A percentile compares a stretch with the other conserved stretches of the same genome.
Conservation (phyloP, 257 asterid genomes). For the Leonotis leonurus region DNA sequence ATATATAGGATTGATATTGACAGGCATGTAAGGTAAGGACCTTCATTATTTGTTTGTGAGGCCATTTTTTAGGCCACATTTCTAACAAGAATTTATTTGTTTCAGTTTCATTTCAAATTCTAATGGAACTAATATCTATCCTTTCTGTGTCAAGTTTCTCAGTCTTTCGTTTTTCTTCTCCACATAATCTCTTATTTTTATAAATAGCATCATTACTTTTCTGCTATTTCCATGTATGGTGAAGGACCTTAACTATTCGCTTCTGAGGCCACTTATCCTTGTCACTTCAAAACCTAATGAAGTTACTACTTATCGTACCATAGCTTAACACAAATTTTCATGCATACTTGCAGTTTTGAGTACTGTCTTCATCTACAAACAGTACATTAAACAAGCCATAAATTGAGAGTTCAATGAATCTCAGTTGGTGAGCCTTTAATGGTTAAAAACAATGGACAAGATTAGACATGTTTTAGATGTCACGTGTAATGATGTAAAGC, state of each 20-base stretch:
- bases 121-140: slow-evolving; percentile 11
- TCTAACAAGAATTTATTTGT: slow-evolving; percentile 15
- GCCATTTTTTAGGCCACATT: slow-evolving; percentile 17
- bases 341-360: background rate
- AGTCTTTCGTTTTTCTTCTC: too few species aligned
- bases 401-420: background rate
- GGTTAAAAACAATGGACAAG: background rate
- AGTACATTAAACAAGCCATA: too few species aligned
- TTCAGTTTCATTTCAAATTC: background rate
- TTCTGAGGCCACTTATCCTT: slow-evolving; percentile 7
- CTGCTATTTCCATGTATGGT: background rate
- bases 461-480: background rate
- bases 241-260: background rate
- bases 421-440: background rate
- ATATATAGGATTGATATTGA: background rate
- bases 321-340: background rate
- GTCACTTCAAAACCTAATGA: slow-evolving; percentile 1
- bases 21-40: background rate
- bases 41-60: slow-evolving; percentile 5
- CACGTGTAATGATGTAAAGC: background rate
- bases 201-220: background rate
- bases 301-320: slow-evolving; percentile 5
- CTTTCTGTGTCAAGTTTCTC: background rate
- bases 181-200: too few species aligned
- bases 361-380: background rate